A percentile compares a stretch with the other conserved stretches of the same genome.
These are phyloP conservation scores for Suhomyces bokatorum DNA, from an alignment of 1,139 yeast genomes.

Conservation along the genomic window DNA sequence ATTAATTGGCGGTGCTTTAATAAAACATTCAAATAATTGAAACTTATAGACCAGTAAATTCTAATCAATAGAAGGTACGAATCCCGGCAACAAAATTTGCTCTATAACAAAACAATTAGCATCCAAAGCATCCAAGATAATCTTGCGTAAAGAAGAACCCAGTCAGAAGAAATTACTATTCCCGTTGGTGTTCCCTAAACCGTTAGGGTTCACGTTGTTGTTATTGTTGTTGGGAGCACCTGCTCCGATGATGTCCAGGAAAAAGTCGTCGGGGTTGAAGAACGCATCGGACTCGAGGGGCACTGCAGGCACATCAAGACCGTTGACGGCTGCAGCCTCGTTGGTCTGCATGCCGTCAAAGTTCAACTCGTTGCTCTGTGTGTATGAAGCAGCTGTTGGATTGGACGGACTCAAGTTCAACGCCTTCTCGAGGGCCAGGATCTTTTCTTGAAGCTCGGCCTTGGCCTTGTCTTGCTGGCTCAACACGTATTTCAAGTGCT, in stretches of 20 bases:
- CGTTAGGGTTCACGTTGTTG: conserved; percentile 6
- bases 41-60: neutral
- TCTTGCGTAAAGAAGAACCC: neutral
- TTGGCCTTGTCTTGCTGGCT: conserved; percentile 36
- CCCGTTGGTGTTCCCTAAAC: conserved; percentile 6
- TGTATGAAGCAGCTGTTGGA: neutral
- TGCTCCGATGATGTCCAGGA: conserved; percentile 18
- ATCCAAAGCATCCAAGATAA: conserved; percentile 1
- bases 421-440: conserved; percentile 10
- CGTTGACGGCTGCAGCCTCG: neutral
- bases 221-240: conserved; percentile 9
- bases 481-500: conserved; percentile 50
- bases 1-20: conserved; percentile 1
- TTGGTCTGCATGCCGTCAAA: neutral
- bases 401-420: neutral
- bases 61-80: conserved; percentile 6
- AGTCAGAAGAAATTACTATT: conserved; percentile 6
- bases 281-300: conserved; percentile 6
- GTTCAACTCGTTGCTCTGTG: neutral
- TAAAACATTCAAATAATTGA: conserved; percentile 2
- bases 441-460: conserved; percentile 11
- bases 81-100: neutral
- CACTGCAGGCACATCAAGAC: neutral
- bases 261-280: conserved; percentile 22
- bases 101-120: conserved; percentile 5